These are phyloP conservation scores for Botrytis squamosa DNA, from an alignment of 2,329 filamentous ascomycete species.

Conservation along the genomic window DNA sequence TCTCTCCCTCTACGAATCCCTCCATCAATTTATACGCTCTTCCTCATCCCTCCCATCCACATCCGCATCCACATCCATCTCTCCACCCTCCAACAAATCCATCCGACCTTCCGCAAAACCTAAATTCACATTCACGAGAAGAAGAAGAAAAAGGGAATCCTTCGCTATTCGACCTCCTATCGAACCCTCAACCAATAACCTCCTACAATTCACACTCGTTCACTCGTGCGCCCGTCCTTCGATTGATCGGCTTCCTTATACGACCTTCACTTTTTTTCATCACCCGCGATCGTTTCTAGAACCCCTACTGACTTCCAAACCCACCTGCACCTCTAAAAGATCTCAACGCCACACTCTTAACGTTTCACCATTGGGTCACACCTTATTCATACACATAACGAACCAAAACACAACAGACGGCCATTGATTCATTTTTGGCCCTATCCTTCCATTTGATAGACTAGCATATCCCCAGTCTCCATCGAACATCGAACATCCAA, in stretches of 20 bases:
- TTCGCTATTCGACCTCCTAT: conserved; percentile 12
- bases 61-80: not conserved
- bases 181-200: not conserved
- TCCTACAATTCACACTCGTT: not conserved
- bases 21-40: not conserved
- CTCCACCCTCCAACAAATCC: conserved; percentile 4
- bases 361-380: conserved; percentile 21
- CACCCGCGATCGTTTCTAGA: not conserved
- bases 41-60: not conserved
- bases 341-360: conserved; percentile 18
- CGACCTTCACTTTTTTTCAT: not conserved
- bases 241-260: not conserved
- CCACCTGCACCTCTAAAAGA: conserved; percentile 13
- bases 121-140: not conserved
- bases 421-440: not conserved
- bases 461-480: conserved; percentile 13
- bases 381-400: conserved; percentile 2
- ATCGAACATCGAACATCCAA: conserved; percentile 2
- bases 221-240: not conserved
- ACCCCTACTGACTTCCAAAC: conserved; percentile 19
- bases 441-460: not conserved
- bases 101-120: conserved; percentile 4
- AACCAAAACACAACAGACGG: conserved; percentile 10
- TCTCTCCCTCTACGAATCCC: not conserved
- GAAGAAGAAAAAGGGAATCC: not conserved